Percentiles rank a stretch among this genome's conserved stretches.
Conservation (phyloP, 2,329 filamentous ascomycete species). For the Scleromitrula shiraiana region DNA sequence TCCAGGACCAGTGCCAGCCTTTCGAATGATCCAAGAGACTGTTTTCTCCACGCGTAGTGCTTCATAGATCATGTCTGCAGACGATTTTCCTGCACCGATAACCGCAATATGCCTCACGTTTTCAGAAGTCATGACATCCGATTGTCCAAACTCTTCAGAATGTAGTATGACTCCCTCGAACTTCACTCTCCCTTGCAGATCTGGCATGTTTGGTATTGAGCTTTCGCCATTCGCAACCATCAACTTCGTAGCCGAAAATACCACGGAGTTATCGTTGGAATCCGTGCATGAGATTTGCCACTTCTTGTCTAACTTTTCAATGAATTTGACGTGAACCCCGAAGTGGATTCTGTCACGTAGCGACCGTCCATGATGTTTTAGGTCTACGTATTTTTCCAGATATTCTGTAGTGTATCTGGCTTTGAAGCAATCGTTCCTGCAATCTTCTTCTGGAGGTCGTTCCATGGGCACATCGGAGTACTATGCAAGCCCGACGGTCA, state of each 20-base stretch:
- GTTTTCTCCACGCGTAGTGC: conserved; percentile 1
- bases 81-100: conserved; percentile 8
- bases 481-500: conserved; percentile 24
- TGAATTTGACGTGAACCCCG: conserved; percentile 16
- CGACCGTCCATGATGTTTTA: conserved; percentile 14
- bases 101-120: not conserved
- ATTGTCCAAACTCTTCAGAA: conserved; percentile 6
- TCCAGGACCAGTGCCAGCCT: not conserved
- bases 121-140: conserved; percentile 1
- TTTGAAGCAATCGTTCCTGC: conserved; percentile 22
- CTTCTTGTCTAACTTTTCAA: conserved; percentile 17
- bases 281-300: conserved; percentile 12
- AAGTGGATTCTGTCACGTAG: conserved; percentile 23
- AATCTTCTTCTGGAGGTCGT: conserved; percentile 22
- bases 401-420: conserved; percentile 26
- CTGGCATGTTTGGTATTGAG: conserved; percentile 23
- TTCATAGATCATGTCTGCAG: conserved; percentile 9
- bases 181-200: conserved; percentile 2
- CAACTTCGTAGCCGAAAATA: conserved; percentile 22
- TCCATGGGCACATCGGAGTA: conserved; percentile 28
- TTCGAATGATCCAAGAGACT: conserved; percentile 5
- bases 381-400: conserved; percentile 21
- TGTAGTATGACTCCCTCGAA: conserved; percentile 5
- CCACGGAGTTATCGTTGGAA: not conserved
- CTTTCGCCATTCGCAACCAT: conserved; percentile 29